Evolutionary conservation across 768 basidiomycete genomes (phyloP), one percentile per base, ranked within the genome.

Genomic region (Scleroderma bovista): DNA sequence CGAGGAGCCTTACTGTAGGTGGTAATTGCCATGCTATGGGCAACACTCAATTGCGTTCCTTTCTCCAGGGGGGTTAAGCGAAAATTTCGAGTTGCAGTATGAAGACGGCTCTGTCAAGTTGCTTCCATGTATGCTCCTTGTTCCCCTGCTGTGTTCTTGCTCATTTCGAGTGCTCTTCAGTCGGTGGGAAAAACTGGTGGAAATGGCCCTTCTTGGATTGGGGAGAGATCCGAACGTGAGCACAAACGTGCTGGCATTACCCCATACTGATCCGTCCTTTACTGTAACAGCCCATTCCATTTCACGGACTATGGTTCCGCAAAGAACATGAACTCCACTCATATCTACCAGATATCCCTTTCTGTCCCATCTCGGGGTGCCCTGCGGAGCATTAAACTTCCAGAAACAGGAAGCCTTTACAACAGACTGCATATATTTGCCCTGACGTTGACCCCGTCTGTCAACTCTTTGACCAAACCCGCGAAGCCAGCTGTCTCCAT

Each of bases 371-470:
- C 74, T 4, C 72, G 70, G 39, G 52, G 59, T 19, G 57, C 69
- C 6, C 58, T 81, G 19, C 58, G 58, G 52, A 71, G 72, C 44
- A 73, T 81, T 54, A 72, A 68, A 0, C 69, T 81, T 44, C 80
- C 77, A 0, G 37, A 53, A 10, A 53, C 59, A 0, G 53, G 52
- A 1, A 48, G 60, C 23, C 57, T 56, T 12, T 23, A 51, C 2
- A 65, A 69, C 41, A 68, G 75, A 32, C 66, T 79, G 3, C 76
- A 77, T 50, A 45, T 77, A 13, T 77, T 77, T 34, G 75, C 71
- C 1, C 62, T 79, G 46, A 69, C 76, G 2, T 57, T 77, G 23
- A 66, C 76, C 0, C 69, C 66, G 7, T 67, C 60, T 7, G 26
- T 65, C 3, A 52, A 64, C 22, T 58, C 68, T 1, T 63, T 72